Evolutionary conservation across 1,284 basidiomycete genomes (phyloP).

Genomic region (Neolentinus lepideus): DNA sequence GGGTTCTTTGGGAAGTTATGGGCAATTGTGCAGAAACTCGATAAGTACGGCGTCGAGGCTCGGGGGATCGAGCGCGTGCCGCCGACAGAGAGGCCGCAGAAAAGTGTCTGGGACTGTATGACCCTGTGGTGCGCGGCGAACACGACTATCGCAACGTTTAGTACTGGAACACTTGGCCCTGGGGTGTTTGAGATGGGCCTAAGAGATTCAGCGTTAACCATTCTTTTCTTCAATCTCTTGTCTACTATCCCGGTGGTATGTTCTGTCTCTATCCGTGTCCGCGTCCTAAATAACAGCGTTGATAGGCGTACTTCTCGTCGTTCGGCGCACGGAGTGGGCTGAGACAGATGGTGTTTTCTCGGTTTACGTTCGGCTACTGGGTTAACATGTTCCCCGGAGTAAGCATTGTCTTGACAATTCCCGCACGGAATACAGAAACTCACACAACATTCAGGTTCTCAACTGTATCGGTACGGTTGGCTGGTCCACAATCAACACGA

Average conservation of each 20-base stretch:
- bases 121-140: background rate
- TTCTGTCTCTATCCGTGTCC: conserved; percentile 3
- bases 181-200: conserved; percentile 50
- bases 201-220: conserved; percentile 39
- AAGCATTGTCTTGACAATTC: background rate
- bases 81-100: background rate
- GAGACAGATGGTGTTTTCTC: conserved; percentile 47
- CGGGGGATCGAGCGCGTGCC: background rate
- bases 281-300: conserved; percentile 11
- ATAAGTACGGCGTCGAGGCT: background rate
- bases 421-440: background rate
- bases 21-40: background rate
- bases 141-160: conserved; percentile 19
- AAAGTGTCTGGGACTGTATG: background rate
- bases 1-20: background rate
- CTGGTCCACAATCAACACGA: conserved; percentile 66
- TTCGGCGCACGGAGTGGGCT: background rate
- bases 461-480: conserved; percentile 62
- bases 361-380: conserved; percentile 47
- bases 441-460: conserved; percentile 24
- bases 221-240: conserved; percentile 49
- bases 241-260: conserved; percentile 21
- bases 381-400: background rate
- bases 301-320: conserved; percentile 46
- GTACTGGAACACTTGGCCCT: conserved; percentile 54